Conservation (phyloP, 228 moss, liverwort and hornwort genomes). For the Sphagnum magellanicum region DNA sequence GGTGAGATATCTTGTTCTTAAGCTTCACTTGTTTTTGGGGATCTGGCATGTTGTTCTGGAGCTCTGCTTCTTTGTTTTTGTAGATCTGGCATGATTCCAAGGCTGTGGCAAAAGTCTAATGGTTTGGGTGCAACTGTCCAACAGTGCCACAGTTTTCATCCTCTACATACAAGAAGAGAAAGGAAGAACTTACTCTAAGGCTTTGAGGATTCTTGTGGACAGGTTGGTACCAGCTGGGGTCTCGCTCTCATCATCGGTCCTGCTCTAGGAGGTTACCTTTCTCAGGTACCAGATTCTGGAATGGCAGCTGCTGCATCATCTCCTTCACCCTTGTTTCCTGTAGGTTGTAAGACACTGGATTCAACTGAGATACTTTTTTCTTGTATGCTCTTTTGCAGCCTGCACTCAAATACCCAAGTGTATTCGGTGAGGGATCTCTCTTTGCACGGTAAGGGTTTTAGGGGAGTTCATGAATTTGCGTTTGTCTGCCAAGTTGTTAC, state of each 20-base stretch:
- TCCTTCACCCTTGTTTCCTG: neutral
- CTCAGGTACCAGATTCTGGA: slow-evolving; percentile 39
- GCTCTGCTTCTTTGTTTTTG: neutral
- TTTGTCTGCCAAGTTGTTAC: too few relatives aligned
- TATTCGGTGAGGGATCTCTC: slow-evolving; percentile 39
- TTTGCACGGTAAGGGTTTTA: slow-evolving; percentile 34
- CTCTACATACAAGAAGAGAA: too few relatives aligned
- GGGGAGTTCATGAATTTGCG: neutral
- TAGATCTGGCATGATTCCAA: too few relatives aligned
- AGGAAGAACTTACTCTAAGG: too few relatives aligned
- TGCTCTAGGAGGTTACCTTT: slow-evolving; percentile 79
- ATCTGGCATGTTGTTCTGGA: neutral
- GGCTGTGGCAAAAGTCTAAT: too few relatives aligned
- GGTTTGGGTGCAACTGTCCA: too few relatives aligned
- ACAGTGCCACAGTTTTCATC: too few relatives aligned
- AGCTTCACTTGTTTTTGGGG: too few relatives aligned
- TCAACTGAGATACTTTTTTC: too few relatives aligned
- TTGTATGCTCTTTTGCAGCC: slow-evolving; percentile 20
- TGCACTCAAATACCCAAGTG: slow-evolving; percentile 33
- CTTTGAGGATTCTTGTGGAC: neutral
- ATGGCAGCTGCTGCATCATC: too few relatives aligned
- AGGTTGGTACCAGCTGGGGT: slow-evolving; percentile 69
- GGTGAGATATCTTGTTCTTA: slow-evolving; percentile 19
- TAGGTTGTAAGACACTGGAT: too few relatives aligned
- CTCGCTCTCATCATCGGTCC: slow-evolving; percentile 80